phyloP scores from a whole-genome alignment of 2,329 filamentous ascomycete genomes.

The Leptographium radiaticola region DNA sequence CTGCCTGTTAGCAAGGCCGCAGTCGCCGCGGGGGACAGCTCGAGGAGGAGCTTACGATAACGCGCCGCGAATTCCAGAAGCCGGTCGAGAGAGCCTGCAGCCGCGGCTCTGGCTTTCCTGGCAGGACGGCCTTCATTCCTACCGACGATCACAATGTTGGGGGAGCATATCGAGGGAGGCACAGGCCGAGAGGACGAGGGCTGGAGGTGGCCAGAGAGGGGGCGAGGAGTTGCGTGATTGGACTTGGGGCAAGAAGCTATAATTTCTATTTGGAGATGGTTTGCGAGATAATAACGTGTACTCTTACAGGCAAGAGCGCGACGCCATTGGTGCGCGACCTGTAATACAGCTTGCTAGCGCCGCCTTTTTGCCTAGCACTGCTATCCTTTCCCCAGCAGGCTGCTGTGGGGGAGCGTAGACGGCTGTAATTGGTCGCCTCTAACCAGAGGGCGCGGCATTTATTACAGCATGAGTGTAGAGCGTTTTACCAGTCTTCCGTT shows the following conservation, averaged over 20 bases:
- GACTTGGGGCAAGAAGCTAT: neutral
- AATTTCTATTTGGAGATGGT: no score
- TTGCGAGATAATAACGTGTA: neutral
- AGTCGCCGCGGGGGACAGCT: neutral
- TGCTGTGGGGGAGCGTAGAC: no score
- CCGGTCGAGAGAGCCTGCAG: conserved; percentile 34
- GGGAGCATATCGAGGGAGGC: conserved; percentile 9
- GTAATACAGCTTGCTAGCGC: no score
- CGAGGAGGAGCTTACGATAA: conserved; percentile 17
- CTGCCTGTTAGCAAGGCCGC: conserved; percentile 6
- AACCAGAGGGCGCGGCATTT: no score
- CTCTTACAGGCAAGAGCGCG: no score
- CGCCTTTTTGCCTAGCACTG: no score
- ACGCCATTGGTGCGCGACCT: no score
- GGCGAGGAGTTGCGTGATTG: neutral
- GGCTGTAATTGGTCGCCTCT: no score
- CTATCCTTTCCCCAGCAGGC: no score
- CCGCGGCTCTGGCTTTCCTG: conserved; percentile 32
- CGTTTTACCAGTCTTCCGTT: no score
- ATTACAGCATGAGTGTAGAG: no score
- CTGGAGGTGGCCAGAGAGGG: neutral
- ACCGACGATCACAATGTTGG: conserved; percentile 6
- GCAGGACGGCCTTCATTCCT: conserved; percentile 34
- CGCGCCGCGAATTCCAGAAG: conserved; percentile 26
- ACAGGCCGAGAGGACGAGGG: neutral